A percentile compares a stretch with the other conserved stretches of the same genome.
Conservation (phyloP, 1,284 basidiomycete species). For the Crucibulum parvulum region DNA sequence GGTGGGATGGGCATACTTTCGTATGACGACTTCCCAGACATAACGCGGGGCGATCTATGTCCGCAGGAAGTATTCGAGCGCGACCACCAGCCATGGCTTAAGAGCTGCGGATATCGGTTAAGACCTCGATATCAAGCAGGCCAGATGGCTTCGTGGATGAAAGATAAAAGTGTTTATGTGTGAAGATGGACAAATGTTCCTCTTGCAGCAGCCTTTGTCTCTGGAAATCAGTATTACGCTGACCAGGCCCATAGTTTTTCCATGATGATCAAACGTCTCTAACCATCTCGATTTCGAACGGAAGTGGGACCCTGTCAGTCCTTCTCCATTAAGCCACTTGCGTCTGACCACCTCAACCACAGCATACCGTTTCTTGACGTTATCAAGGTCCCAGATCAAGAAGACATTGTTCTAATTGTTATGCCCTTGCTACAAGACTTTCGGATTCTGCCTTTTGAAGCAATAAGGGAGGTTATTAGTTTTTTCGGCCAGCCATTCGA, state of each 20-base stretch:
- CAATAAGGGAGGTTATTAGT: slow-evolving; percentile 33
- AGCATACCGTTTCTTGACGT: slow-evolving; percentile 33
- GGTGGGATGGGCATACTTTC: too few species aligned
- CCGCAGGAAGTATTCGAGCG: slow-evolving; percentile 22
- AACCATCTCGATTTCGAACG: slow-evolving; percentile 14
- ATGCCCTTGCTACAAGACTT: slow-evolving; percentile 36
- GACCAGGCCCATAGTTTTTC: slow-evolving; percentile 1
- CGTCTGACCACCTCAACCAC: slow-evolving; percentile 30
- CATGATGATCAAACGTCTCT: neutral
- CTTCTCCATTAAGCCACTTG: slow-evolving; percentile 15
- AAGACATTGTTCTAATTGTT: slow-evolving; percentile 30
- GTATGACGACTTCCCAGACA: neutral
- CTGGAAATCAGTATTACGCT: neutral
- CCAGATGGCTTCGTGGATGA: slow-evolving; percentile 28
- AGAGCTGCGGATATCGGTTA: slow-evolving; percentile 18
- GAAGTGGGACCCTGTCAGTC: slow-evolving; percentile 22
- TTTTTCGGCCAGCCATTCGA: slow-evolving; percentile 42
- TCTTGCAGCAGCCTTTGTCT: slow-evolving; percentile 1
- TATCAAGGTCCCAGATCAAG: slow-evolving; percentile 25
- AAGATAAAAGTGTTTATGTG: slow-evolving; percentile 10
- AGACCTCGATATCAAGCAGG: slow-evolving; percentile 25
- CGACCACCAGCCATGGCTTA: slow-evolving; percentile 18
- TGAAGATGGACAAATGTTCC: slow-evolving; percentile 16
- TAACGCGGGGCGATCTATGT: neutral
- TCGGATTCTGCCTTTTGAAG: slow-evolving; percentile 33